phyloP scores from a whole-genome alignment of 352 stramenopile genomes.

The Phytophthora capsici region DNA sequence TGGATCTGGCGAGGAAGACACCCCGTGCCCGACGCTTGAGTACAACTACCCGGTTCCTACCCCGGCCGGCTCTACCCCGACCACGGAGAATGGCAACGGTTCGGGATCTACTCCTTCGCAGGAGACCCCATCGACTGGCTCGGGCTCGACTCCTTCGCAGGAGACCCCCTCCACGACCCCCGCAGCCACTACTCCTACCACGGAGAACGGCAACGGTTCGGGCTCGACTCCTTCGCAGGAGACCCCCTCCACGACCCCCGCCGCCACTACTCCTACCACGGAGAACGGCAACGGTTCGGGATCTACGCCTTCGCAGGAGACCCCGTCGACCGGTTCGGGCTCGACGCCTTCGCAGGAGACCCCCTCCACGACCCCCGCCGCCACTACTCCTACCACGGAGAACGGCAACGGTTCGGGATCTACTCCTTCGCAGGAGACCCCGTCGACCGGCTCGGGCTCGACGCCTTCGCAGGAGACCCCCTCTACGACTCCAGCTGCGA shows the following conservation, averaged over 20 bases:
- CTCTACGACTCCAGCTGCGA: neutral
- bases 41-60: slow-evolving; percentile 35
- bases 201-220: no score
- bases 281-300: no score
- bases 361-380: no score
- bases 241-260: no score
- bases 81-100: neutral
- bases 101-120: slow-evolving; percentile 6
- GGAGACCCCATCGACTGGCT: slow-evolving; percentile 10
- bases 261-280: no score
- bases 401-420: neutral
- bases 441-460: no score
- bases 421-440: no score
- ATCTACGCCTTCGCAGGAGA: no score
- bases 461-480: neutral
- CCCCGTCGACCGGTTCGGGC: neutral
- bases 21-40: slow-evolving; percentile 22
- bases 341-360: slow-evolving; percentile 11
- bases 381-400: no score
- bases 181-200: neutral
- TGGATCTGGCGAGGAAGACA: slow-evolving; percentile 2
- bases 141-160: neutral
- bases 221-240: no score
- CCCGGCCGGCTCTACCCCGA: slow-evolving; percentile 8
- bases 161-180: neutral